Percentiles rank a stretch among this genome's conserved stretches.
Evolutionary conservation across 2,329 filamentous ascomycete species (phyloP).

Genomic region (Neonectria faginata): DNA sequence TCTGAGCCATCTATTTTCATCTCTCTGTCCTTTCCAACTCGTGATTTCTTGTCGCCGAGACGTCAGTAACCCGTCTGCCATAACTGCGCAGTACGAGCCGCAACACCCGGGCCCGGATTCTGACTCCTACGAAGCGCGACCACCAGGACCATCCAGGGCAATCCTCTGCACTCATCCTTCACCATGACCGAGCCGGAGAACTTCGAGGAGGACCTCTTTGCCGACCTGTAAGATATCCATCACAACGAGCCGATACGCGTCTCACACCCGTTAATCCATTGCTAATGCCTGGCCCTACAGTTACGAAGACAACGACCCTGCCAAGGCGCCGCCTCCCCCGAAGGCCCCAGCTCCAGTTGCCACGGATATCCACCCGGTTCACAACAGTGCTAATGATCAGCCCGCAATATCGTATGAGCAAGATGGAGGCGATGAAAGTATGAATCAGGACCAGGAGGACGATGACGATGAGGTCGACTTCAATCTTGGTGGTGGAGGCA

Average conservation of each 20-base stretch:
- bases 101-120: conserved; percentile 3
- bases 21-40: conserved; percentile 1
- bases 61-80: conserved; percentile 8
- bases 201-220: conserved; percentile 94
- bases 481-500: conserved; percentile 62
- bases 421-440: conserved; percentile 54
- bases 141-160: conserved; percentile 3
- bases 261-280: neutral
- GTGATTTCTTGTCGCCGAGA: conserved; percentile 17
- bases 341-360: conserved; percentile 46
- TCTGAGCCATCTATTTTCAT: conserved; percentile 9
- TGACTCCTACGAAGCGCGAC: conserved; percentile 12
- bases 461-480: conserved; percentile 71
- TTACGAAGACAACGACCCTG: conserved; percentile 72
- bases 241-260: neutral
- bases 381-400: conserved; percentile 44
- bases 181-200: conserved; percentile 83
- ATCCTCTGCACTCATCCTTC: conserved; percentile 15
- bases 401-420: conserved; percentile 37
- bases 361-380: conserved; percentile 46
- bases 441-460: conserved; percentile 60
- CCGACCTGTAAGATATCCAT: conserved; percentile 80
- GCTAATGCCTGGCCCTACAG: conserved; percentile 52
- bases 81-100: conserved; percentile 16
- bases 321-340: conserved; percentile 54